phyloP scores from a whole-genome alignment of 768 basidiomycete genomes.

The Mycena maculata region DNA sequence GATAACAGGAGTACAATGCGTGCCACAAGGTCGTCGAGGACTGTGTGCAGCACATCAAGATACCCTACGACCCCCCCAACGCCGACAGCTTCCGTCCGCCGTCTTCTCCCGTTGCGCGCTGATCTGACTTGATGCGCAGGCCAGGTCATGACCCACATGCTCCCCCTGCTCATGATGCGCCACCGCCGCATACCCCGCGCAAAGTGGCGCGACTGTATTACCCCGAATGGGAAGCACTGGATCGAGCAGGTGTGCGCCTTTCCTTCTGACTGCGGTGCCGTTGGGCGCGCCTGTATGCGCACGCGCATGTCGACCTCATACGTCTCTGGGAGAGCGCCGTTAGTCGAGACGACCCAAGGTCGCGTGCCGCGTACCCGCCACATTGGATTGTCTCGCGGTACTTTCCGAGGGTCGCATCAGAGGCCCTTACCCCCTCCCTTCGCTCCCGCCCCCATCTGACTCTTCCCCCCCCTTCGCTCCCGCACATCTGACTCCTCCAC shows the following conservation, averaged over 20 bases:
- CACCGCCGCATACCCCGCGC: constrained; percentile 82
- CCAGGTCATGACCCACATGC: constrained; percentile 75
- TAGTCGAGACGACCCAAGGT: too few relatives aligned
- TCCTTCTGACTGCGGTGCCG: too few relatives aligned
- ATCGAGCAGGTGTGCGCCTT: constrained; percentile 72
- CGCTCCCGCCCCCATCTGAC: too few relatives aligned
- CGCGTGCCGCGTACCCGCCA: too few relatives aligned
- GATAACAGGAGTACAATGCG: constrained; percentile 76
- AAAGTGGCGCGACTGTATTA: constrained; percentile 76
- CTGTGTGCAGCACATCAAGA: constrained; percentile 68
- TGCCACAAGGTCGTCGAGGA: constrained; percentile 70
- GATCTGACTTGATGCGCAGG: constrained; percentile 53
- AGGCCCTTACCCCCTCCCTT: too few relatives aligned
- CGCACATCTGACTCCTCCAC: constrained; percentile 22
- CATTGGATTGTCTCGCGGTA: too few relatives aligned
- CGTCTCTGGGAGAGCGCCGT: too few relatives aligned
- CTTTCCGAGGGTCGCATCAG: too few relatives aligned
- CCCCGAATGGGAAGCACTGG: constrained; percentile 78
- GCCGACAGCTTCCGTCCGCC: constrained; percentile 79
- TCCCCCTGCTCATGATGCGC: constrained; percentile 88
- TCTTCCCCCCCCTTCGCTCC: not conserved
- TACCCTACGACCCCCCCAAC: constrained; percentile 65
- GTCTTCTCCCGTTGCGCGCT: not conserved
- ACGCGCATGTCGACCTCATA: too few relatives aligned
- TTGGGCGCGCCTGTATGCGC: too few relatives aligned